Conservation (phyloP, 495 filamentous ascomycete genomes). For the Filosporella fistucella region DNA sequence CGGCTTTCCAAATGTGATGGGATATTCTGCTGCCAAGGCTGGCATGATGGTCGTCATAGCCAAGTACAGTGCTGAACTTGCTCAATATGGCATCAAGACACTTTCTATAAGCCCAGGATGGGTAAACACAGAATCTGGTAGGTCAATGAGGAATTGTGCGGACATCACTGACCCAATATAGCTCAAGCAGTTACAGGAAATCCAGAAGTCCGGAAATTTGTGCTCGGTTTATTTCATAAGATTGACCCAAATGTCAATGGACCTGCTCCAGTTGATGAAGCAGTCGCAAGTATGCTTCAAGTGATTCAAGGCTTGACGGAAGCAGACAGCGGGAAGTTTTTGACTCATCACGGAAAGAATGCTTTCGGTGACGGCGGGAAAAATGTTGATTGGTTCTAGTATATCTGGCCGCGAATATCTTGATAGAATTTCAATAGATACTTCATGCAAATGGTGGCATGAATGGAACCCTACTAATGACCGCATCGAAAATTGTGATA, state of each 20-base stretch:
- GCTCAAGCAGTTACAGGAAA: constrained; percentile 1
- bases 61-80: constrained; percentile 31
- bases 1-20: constrained; percentile 21
- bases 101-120: constrained; percentile 28
- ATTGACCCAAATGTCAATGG: constrained; percentile 2
- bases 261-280: neutral
- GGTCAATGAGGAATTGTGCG: neutral
- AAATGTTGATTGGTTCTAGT: constrained; percentile 4
- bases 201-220: constrained; percentile 1
- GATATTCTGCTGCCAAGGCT: constrained; percentile 37
- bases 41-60: constrained; percentile 36
- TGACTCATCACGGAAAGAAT: constrained; percentile 2
- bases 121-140: constrained; percentile 27
- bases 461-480: constrained; percentile 19
- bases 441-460: constrained; percentile 21
- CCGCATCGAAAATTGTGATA: constrained; percentile 19
- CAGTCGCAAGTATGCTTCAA: neutral
- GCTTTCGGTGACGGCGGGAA: neutral
- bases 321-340: neutral
- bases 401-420: neutral
- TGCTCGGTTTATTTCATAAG: neutral
- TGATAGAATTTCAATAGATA: neutral
- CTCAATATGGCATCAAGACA: constrained; percentile 28
- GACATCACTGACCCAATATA: neutral
- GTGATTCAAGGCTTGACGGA: constrained; percentile 1